phyloP scores from a whole-genome alignment of 2,329 filamentous ascomycete genomes.

The Aureobasidium vineae region DNA sequence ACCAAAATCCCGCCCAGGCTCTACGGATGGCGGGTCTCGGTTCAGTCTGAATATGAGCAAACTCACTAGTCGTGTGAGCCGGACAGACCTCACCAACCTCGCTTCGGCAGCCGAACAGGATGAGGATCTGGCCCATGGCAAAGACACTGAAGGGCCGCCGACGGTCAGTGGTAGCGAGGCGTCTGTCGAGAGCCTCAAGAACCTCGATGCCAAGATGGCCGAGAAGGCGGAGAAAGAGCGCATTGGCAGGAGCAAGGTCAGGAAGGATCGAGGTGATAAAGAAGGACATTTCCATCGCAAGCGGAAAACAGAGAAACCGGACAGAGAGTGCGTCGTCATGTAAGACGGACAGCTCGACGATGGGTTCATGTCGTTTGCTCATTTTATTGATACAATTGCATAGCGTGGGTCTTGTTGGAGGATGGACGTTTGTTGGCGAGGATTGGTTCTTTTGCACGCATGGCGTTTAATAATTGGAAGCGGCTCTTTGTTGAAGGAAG shows the following conservation, averaged over 20 bases:
- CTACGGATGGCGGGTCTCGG: slow-evolving; percentile 34
- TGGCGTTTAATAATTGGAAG: background rate
- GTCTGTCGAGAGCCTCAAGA: slow-evolving; percentile 24
- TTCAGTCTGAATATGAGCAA: slow-evolving; percentile 47
- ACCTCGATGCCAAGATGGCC: slow-evolving; percentile 20
- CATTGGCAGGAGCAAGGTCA: slow-evolving; percentile 21
- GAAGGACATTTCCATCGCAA: slow-evolving; percentile 26
- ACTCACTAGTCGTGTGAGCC: slow-evolving; percentile 25
- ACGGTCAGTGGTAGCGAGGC: slow-evolving; percentile 19
- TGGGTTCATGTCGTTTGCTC: background rate
- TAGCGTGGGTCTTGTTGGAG: slow-evolving; percentile 14
- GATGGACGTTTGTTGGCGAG: background rate
- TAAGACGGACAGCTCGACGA: slow-evolving; percentile 9
- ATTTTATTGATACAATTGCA: slow-evolving; percentile 18
- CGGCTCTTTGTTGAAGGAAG: background rate
- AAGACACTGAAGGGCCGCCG: slow-evolving; percentile 9
- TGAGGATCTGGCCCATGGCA: background rate
- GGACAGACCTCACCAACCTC: slow-evolving; percentile 17
- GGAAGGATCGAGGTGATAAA: slow-evolving; percentile 17
- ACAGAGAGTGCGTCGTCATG: slow-evolving; percentile 29
- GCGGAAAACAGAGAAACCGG: slow-evolving; percentile 29
- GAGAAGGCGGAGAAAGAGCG: slow-evolving; percentile 20
- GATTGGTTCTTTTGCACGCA: background rate
- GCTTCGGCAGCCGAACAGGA: slow-evolving; percentile 11
- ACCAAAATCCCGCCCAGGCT: slow-evolving; percentile 41